Evolutionary conservation across 768 basidiomycete species (phyloP).

Genomic region (Mycena haematopus): DNA sequence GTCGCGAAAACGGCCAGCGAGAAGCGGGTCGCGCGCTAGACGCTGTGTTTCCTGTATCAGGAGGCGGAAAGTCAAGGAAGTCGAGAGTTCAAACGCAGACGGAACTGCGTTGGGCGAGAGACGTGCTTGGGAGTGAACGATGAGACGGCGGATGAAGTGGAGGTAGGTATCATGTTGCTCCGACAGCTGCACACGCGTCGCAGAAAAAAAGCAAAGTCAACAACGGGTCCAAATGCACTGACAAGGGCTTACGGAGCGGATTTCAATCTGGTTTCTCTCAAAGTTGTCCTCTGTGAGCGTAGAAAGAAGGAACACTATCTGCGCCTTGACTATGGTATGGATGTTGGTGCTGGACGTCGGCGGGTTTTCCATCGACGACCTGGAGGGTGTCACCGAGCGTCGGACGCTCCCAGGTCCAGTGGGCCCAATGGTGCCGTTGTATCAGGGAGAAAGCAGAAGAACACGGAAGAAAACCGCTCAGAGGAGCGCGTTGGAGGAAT

Average conservation of each 20-base stretch:
- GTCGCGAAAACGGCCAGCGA: conserved; percentile 90
- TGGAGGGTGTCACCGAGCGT: conserved; percentile 78
- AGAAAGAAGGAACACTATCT: conserved; percentile 96
- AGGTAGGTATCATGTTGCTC: conserved; percentile 98
- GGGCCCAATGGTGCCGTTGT: conserved; percentile 40
- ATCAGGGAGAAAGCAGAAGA: background rate
- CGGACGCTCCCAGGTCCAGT: conserved; percentile 73
- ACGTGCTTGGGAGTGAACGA: conserved; percentile 83
- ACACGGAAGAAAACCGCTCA: background rate
- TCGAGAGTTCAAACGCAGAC: conserved; percentile 75
- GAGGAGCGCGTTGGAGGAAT: background rate
- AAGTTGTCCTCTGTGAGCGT: conserved; percentile 98
- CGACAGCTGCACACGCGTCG: conserved; percentile 68
- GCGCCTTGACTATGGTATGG: conserved; percentile 92
- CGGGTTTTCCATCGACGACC: conserved; percentile 90
- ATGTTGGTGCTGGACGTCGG: conserved; percentile 75
- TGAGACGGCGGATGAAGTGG: conserved; percentile 96
- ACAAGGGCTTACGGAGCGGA: conserved; percentile 79
- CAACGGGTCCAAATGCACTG: conserved; percentile 18
- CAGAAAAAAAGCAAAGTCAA: conserved; percentile 23
- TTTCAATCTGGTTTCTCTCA: conserved; percentile 91
- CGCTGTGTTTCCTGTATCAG: conserved; percentile 89
- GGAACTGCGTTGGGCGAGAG: conserved; percentile 64
- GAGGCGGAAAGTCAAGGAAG: conserved; percentile 81
- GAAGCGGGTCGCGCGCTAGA: conserved; percentile 87